Conservation (phyloP, 257 asterid species). For the Ophiorrhiza pumila region DNA sequence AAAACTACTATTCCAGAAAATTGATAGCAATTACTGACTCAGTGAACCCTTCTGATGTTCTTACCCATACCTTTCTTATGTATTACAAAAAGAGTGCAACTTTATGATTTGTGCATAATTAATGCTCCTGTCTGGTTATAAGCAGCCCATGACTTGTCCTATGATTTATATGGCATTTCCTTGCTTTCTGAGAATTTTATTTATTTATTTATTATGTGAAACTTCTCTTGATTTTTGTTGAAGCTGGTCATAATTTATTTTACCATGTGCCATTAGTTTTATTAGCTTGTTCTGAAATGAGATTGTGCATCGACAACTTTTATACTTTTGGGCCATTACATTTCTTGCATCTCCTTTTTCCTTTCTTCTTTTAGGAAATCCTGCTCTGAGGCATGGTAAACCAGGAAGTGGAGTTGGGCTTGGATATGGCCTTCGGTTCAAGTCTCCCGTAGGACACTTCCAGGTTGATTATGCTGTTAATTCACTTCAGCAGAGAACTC, state of each 20-base stretch:
- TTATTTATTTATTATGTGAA: too few relatives aligned
- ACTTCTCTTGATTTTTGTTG: not conserved
- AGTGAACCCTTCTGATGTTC: not conserved
- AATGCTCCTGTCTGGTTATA: not conserved
- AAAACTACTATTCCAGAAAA: too few relatives aligned
- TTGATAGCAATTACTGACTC: not conserved
- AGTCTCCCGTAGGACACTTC: constrained; percentile 73
- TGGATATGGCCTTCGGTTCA: constrained; percentile 84
- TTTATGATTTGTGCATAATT: not conserved
- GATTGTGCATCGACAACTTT: not conserved
- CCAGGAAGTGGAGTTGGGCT: constrained; percentile 81
- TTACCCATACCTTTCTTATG: not conserved
- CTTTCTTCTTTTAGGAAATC: constrained; percentile 53
- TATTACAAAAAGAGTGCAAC: not conserved
- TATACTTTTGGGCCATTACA: not conserved
- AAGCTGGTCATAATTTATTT: not conserved
- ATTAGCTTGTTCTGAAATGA: not conserved
- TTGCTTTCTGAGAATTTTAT: too few relatives aligned
- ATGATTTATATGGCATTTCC: not conserved
- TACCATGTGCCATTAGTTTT: too few relatives aligned
- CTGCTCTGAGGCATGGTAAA: constrained; percentile 84
- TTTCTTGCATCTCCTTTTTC: not conserved
- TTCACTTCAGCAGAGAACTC: constrained; percentile 67
- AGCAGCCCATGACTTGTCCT: not conserved
- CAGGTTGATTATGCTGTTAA: constrained; percentile 82